Evolutionary conservation across 768 basidiomycete genomes (phyloP).

Genomic region (Lactarius hengduanensis): DNA sequence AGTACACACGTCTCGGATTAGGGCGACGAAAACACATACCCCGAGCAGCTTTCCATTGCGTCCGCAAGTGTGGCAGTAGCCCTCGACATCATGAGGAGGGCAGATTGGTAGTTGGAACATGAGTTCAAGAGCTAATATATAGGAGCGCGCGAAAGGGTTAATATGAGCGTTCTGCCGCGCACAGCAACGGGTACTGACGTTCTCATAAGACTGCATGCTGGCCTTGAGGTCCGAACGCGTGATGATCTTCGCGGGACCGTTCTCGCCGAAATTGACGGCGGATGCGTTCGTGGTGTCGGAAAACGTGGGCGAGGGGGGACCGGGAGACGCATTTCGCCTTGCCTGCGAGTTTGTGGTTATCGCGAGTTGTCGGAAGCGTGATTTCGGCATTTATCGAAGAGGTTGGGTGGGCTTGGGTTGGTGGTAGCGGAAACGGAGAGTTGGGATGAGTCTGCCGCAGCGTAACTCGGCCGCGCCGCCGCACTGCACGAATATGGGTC

Average conservation of each 20-base stretch:
- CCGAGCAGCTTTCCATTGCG: conserved; percentile 80
- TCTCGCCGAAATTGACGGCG: conserved; percentile 68
- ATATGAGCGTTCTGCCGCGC: conserved; percentile 1
- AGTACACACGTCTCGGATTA: neutral
- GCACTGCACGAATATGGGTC: neutral
- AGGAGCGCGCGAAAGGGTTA: neutral
- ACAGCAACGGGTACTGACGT: conserved; percentile 47
- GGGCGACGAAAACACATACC: conserved; percentile 47
- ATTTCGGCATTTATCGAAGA: conserved; percentile 45
- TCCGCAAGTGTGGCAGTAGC: conserved; percentile 84
- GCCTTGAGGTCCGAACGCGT: conserved; percentile 75
- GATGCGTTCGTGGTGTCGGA: conserved; percentile 79
- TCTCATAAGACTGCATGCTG: conserved; percentile 78
- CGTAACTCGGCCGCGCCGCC: neutral
- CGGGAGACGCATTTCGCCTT: conserved; percentile 46
- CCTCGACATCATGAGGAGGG: conserved; percentile 76
- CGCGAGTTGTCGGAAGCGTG: conserved; percentile 54
- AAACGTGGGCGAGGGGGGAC: conserved; percentile 81
- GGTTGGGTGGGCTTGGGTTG: neutral
- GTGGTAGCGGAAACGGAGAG: conserved; percentile 1
- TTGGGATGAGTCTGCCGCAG: neutral
- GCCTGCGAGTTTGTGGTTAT: conserved; percentile 35
- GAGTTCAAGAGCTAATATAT: conserved; percentile 62
- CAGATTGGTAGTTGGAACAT: conserved; percentile 77
- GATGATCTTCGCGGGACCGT: conserved; percentile 79